Percentiles rank a stretch among this genome's conserved stretches.
These are phyloP conservation scores for Diaporthe capsici DNA, from an alignment of 2,329 filamentous ascomycete species.

Conservation along the genomic window DNA sequence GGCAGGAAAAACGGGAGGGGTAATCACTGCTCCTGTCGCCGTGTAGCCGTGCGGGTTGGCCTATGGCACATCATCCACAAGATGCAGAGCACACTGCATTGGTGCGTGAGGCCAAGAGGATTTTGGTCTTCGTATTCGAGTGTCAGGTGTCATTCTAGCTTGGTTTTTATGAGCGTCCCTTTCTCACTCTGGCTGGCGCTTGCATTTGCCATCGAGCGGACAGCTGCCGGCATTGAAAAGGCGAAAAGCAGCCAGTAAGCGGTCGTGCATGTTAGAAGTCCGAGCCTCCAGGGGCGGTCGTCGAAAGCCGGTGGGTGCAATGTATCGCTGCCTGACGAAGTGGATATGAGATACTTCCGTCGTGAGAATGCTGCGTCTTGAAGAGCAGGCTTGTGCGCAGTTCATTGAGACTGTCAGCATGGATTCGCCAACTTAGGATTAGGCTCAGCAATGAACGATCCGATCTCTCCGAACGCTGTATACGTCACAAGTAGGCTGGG, in stretches of 20 bases:
- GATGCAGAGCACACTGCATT: slow-evolving; percentile 19
- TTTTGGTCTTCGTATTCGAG: slow-evolving; percentile 24
- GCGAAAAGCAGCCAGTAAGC: background rate
- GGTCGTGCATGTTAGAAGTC: background rate
- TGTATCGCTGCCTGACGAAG: background rate
- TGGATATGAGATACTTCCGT: background rate
- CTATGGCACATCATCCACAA: background rate
- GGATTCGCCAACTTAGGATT: background rate
- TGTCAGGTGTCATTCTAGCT: slow-evolving; percentile 27
- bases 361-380: no score
- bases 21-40: slow-evolving; percentile 5
- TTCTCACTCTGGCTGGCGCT: slow-evolving; percentile 5
- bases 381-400: background rate
- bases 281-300: background rate
- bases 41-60: slow-evolving; percentile 4
- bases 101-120: slow-evolving; percentile 11
- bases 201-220: background rate
- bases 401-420: background rate
- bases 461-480: background rate
- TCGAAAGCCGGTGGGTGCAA: background rate
- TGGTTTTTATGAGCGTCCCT: slow-evolving; percentile 15
- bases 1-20: slow-evolving; percentile 23
- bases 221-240: slow-evolving; percentile 1
- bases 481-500: background rate
- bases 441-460: background rate